Evolutionary conservation across 2,329 filamentous ascomycete species (phyloP), one percentile per base, ranked within the genome.

Genomic region (Colletotrichum cuscutae): DNA sequence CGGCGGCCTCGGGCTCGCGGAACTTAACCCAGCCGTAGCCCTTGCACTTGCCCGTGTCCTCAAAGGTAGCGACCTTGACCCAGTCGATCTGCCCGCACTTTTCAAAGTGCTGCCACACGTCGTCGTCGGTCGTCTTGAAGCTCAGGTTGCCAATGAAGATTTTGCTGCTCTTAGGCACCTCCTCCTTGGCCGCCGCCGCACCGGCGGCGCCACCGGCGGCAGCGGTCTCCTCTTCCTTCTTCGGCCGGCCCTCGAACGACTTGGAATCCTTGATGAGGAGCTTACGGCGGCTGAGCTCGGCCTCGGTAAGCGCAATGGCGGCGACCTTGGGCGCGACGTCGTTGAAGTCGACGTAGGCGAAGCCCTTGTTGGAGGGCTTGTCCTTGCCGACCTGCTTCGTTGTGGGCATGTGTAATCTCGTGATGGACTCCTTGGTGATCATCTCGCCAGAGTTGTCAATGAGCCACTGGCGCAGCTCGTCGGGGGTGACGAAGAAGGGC

Each of bases 1-100:
- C 90, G 0, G 95, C 95, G 0, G 93, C 89, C 69, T 94, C 91
- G 12, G 95, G 80, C 63, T 95, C 91, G 80, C 92, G 92, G 83
- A 98, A 99, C 74, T 94, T 94, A 74, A 99, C 91, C 95, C 97
- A 99, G 6, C 93, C 97, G 84, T 93, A 99, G 22, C 97, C 97
- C 85, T 98, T 98, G 86, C 97, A 99, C 85, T 98, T 99, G 56
- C 97, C 97, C 24, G 93, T 93, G 82, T 99, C 97, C 82, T 98
- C 94, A 80, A 99, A 99, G 0, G 95, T 98, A 3, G 97, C 97
- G 76, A 98, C 87, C 84, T 97, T 96, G 75, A 95, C 89, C 85
- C 94, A 94, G 66, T 92, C 90, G 74, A 98, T 90, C 74, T 92
- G 88, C 63, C 97, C 97, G 80, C 96, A 98, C 81, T 92, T 94